Conservation (phyloP, 2,329 filamentous ascomycete genomes). For the Cordyceps fumosorosea region DNA sequence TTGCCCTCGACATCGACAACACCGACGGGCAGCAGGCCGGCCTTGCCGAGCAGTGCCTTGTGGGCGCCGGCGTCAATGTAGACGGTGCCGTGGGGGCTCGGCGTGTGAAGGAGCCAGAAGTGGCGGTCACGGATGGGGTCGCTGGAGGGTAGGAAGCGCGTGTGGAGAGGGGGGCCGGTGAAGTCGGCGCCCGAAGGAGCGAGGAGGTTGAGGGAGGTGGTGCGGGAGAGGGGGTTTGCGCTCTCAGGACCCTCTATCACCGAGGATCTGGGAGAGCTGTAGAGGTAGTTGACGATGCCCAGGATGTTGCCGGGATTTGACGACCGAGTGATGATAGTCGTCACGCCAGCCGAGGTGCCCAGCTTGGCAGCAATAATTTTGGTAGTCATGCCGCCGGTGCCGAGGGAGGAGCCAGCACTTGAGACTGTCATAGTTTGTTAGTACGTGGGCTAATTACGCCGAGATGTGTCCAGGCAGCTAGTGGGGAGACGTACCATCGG, state of each 20-base stretch:
- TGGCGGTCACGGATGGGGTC: constrained; percentile 86
- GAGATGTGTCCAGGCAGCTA: neutral
- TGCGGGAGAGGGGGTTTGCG: constrained; percentile 31
- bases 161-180: constrained; percentile 65
- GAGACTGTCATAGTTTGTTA: constrained; percentile 53
- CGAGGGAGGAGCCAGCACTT: constrained; percentile 77
- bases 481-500: constrained; percentile 54
- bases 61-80: constrained; percentile 92
- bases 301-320: constrained; percentile 90
- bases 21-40: constrained; percentile 83
- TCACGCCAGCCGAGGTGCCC: constrained; percentile 90
- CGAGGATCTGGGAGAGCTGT: constrained; percentile 31
- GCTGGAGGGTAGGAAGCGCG: constrained; percentile 79
- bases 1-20: constrained; percentile 81
- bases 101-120: constrained; percentile 94
- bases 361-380: constrained; percentile 92
- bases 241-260: constrained; percentile 21
- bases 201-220: constrained; percentile 34
- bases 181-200: constrained; percentile 20
- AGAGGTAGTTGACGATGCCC: constrained; percentile 76
- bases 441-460: neutral
- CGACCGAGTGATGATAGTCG: constrained; percentile 88
- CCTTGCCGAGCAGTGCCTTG: constrained; percentile 72
- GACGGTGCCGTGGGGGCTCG: constrained; percentile 81
- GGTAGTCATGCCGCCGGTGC: constrained; percentile 94